Base-by-base conservation (phyloP, 2,329 filamentous ascomycete genomes). In the Elsinoe arachidis region DNA sequence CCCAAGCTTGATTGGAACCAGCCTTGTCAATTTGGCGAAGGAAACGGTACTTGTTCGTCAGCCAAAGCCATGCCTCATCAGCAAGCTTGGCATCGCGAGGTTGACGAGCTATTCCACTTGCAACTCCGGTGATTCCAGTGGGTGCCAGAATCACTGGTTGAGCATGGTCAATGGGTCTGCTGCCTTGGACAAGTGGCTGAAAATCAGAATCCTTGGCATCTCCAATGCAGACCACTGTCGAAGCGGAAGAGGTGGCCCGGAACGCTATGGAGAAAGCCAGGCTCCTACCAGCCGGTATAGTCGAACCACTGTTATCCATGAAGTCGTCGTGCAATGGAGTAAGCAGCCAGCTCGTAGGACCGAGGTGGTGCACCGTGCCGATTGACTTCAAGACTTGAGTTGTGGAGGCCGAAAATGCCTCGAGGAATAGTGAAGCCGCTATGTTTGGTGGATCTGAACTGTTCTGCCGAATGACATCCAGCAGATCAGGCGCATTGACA, bases 1-100 rank as follows among this genome's bases (percentile, higher is more conserved):
- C 51, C 60, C 60, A 26, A 19, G 59, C n/a, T 26, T 34, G 26
- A 15, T 14, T 33, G 44, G 52, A 30, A 30, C 21, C 17, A 21
- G 39, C 15, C 9, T 26, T 26, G 21, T 56, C 43, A 19, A 26
- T 26, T 15, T 33, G 23, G 15, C 19, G 6, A 6, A 56, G 54
- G 21, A 56, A 56, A 17, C 30, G 41, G n/a, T 38, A 56, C n/a
- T 34, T 21, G 3, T 56, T 17, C 5, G 7, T 21, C 9, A 56
- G 30, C 54, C 54, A 56, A 3, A 26, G n/a, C 39, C 33, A 43
- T 30, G 54, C 54, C 6, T 49, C 41, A 15, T 34, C 15, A n/a
- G 41, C 33, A 12, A 23, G n/a, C 15, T 56, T 47, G 23, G 7
- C 23, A 17, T 47, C 39, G n/a, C 47, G 23, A 15, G n/a, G 12